phyloP scores from a whole-genome alignment of 2,329 filamentous ascomycete species.

The Phoma sp. region DNA sequence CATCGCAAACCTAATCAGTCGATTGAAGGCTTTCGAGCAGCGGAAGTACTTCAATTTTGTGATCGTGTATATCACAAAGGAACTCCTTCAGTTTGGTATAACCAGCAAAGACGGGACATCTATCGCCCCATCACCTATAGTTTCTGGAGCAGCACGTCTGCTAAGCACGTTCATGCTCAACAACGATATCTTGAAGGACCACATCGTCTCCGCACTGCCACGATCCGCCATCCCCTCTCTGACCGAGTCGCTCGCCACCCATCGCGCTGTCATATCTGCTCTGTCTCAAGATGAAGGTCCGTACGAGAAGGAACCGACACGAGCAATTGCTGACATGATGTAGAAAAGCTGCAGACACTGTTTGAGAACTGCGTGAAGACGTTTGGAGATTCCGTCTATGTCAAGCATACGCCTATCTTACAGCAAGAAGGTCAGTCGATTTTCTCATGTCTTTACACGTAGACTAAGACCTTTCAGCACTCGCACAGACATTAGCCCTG shows the following conservation, averaged over 20 bases:
- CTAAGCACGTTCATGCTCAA: slow-evolving; percentile 30
- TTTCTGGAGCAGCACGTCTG: slow-evolving; percentile 36
- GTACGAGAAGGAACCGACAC: background rate
- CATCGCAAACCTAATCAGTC: slow-evolving; percentile 48
- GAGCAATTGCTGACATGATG: slow-evolving; percentile 9
- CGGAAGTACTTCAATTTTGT: slow-evolving; percentile 49
- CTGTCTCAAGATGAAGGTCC: slow-evolving; percentile 50
- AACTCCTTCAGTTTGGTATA: slow-evolving; percentile 22
- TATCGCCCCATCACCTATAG: slow-evolving; percentile 19
- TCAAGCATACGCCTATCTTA: slow-evolving; percentile 81
- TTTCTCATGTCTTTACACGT: background rate
- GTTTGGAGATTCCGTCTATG: slow-evolving; percentile 86
- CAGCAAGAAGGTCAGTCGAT: slow-evolving; percentile 77
- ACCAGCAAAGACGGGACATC: slow-evolving; percentile 19
- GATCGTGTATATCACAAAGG: slow-evolving; percentile 32
- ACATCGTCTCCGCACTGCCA: slow-evolving; percentile 44
- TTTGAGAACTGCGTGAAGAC: slow-evolving; percentile 72
- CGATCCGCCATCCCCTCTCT: slow-evolving; percentile 46
- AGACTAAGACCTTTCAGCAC: slow-evolving; percentile 59
- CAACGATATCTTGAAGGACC: slow-evolving; percentile 39
- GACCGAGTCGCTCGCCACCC: slow-evolving; percentile 35
- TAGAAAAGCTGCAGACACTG: slow-evolving; percentile 59
- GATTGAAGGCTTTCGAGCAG: slow-evolving; percentile 57
- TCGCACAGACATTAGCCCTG: slow-evolving; percentile 79
- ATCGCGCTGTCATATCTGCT: slow-evolving; percentile 50